phyloP scores from a whole-genome alignment of 1,284 basidiomycete genomes.

The Rhodotorula sp. region DNA sequence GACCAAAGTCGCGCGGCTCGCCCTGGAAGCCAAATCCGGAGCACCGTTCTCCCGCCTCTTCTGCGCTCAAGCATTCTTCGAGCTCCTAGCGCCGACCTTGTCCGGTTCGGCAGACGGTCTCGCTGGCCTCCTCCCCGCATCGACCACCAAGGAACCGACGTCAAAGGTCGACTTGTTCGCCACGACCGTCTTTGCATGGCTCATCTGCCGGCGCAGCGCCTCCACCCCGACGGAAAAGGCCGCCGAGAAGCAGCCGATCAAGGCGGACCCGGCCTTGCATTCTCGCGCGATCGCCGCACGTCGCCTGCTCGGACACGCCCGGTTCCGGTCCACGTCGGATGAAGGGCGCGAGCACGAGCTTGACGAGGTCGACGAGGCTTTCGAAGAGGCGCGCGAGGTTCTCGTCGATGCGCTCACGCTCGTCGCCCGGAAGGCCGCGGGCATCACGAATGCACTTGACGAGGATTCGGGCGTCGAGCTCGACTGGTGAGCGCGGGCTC shows the following conservation, averaged over 20 bases:
- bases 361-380: neutral
- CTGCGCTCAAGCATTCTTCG: conserved; percentile 22
- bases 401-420: conserved; percentile 36
- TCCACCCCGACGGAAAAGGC: neutral
- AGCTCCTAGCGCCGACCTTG: conserved; percentile 20
- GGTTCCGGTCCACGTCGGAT: conserved; percentile 8
- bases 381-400: conserved; percentile 31
- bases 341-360: neutral
- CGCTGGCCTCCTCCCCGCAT: neutral
- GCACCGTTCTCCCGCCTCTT: conserved; percentile 11
- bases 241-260: neutral
- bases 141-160: neutral
- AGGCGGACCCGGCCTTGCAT: conserved; percentile 25
- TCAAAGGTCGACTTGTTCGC: conserved; percentile 31
- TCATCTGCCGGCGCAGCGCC: conserved; percentile 21
- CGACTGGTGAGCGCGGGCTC: neutral
- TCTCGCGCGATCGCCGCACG: conserved; percentile 22
- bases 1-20: conserved; percentile 16
- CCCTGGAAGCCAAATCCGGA: conserved; percentile 3
- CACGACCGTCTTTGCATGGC: conserved; percentile 25
- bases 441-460: conserved; percentile 16
- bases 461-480: conserved; percentile 38
- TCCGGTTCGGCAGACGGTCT: neutral
- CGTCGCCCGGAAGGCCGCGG: conserved; percentile 30
- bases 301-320: conserved; percentile 13